Evolutionary conservation across 768 basidiomycete genomes (phyloP), one percentile per base, ranked within the genome.

Genomic region (Mycena floridula): DNA sequence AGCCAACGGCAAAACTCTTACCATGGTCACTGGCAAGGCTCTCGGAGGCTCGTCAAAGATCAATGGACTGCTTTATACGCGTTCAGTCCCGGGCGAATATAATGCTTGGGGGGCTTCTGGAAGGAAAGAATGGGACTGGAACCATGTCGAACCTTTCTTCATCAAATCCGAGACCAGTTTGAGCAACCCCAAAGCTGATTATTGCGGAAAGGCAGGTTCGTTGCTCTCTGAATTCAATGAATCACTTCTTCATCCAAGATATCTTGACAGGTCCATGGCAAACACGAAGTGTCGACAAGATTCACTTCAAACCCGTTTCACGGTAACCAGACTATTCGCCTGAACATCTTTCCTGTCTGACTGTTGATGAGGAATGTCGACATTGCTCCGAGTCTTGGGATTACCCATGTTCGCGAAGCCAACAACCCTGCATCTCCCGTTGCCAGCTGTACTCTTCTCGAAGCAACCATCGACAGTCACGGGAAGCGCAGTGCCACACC

Each of bases 41-140:
- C 55, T 65, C 3, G 63, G 64, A 0, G 64, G 64, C 13, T 44
- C 53, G 0, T 54, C 61, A 13, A 48, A 50, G 35, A 55, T 65
- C 42, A 67, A 65, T 27, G 57, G 47, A 6, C 53, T 59, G 38
- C 23, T 57, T 23, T 65, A 64, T 42, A 59, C 58, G 3, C 51
- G 62, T 1, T 52, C 54, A 1, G 45, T 53, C 22, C 56, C 61
- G 1, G 56, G 48, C 12, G 63, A 66, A 20, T 64, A 58, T 24
- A 54, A 64, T 20, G 39, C 48, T 9, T 67, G 61, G 63, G 37
- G 38, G 6, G 37, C 25, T 13, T 30, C 43, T 4, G 62, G 63
- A 3, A 39, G 54, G 9, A 49, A 51, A 16, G 57, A 55, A 7
- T 67, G 66, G 66, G 46, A 52, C 5, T 65, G 51, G 40, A 27